Evolutionary conservation across 2,329 filamentous ascomycete genomes (phyloP).

Genomic region (Ceratocystis smalleyi): DNA sequence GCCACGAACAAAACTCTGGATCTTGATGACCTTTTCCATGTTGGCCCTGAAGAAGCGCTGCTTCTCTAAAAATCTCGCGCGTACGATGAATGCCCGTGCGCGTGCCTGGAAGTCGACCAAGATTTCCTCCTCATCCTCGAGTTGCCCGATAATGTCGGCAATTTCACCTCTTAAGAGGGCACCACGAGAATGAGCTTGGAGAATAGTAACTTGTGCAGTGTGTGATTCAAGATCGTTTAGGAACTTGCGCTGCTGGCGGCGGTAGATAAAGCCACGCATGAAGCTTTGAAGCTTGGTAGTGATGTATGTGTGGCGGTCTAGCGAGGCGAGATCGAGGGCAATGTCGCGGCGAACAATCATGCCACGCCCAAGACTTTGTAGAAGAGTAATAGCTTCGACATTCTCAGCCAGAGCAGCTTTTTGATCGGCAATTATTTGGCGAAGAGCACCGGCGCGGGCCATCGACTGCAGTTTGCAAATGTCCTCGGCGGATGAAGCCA

Average conservation of each 20-base stretch:
- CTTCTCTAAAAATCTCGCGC: conserved; percentile 67
- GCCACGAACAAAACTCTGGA: conserved; percentile 88
- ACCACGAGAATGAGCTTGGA: conserved; percentile 65
- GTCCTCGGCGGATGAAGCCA: conserved; percentile 30
- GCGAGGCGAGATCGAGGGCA: conserved; percentile 33
- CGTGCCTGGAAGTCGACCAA: conserved; percentile 61
- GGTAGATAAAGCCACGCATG: conserved; percentile 48
- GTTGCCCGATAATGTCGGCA: conserved; percentile 55
- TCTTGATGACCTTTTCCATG: conserved; percentile 97
- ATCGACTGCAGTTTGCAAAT: conserved; percentile 36
- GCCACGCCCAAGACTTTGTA: conserved; percentile 47
- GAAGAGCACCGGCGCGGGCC: conserved; percentile 39
- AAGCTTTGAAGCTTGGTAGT: conserved; percentile 51
- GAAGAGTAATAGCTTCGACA: conserved; percentile 31
- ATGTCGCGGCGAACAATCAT: conserved; percentile 41
- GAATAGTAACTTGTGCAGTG: conserved; percentile 46
- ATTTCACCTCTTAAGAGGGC: conserved; percentile 63
- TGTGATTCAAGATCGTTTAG: conserved; percentile 56
- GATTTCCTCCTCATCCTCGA: conserved; percentile 69
- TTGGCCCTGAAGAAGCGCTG: conserved; percentile 82
- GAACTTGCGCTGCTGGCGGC: conserved; percentile 44
- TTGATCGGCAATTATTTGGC: conserved; percentile 34
- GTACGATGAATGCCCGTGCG: conserved; percentile 57
- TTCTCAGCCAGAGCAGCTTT: conserved; percentile 33
- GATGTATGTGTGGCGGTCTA: conserved; percentile 41